Evolutionary conservation across 768 basidiomycete species (phyloP).

Genomic region (Tricholoma bakamatsutake): DNA sequence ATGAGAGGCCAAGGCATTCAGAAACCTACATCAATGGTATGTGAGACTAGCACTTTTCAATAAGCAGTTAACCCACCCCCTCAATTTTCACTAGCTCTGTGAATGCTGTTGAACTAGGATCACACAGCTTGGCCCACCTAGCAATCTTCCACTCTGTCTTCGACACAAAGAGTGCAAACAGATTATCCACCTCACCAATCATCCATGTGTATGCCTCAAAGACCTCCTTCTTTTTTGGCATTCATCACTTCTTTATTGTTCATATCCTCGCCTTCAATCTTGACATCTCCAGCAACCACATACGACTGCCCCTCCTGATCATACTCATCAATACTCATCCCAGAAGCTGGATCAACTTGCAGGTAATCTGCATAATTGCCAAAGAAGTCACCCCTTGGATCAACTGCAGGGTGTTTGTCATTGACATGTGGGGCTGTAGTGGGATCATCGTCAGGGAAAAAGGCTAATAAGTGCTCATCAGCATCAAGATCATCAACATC

Average conservation of each 20-base stretch:
- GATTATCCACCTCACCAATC: slow-evolving; percentile 6
- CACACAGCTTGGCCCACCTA: slow-evolving; percentile 33
- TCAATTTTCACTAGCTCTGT: slow-evolving; percentile 32
- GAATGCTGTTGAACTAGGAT: slow-evolving; percentile 30
- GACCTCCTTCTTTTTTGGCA: background rate
- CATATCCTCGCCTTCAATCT: background rate
- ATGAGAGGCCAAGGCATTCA: slow-evolving; percentile 20
- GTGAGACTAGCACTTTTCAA: background rate
- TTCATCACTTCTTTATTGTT: background rate
- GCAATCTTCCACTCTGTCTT: slow-evolving; percentile 34
- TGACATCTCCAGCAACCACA: background rate
- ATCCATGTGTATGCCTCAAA: background rate
- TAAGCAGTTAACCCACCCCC: slow-evolving; percentile 22
- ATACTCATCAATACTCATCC: background rate
- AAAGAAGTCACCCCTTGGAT: slow-evolving; percentile 8
- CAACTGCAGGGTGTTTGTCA: background rate
- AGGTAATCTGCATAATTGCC: slow-evolving; percentile 5
- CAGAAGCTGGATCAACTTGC: background rate
- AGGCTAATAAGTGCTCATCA: background rate
- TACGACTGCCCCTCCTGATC: background rate
- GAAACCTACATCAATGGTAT: slow-evolving; percentile 13
- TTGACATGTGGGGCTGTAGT: background rate
- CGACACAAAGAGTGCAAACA: slow-evolving; percentile 27
- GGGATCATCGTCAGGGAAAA: background rate
- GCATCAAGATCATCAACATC: background rate